These are phyloP conservation scores for Protoeuglena noctilucae DNA, from an alignment of 139 green algal genomes.

Conservation along the genomic window DNA sequence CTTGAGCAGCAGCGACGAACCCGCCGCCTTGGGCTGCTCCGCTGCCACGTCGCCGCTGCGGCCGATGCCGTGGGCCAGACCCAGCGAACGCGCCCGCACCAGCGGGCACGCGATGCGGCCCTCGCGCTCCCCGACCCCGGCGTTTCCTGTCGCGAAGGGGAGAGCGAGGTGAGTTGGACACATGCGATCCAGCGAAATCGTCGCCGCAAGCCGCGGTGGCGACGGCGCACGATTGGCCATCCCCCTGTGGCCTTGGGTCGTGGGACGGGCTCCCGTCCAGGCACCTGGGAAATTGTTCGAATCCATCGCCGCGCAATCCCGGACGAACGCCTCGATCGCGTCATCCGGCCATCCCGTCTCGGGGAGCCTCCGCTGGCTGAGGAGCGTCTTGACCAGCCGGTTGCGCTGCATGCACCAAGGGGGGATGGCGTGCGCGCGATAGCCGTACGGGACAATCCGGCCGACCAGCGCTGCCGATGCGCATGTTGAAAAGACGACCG, in stretches of 20 bases:
- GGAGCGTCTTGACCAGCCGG: too few relatives aligned
- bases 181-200: not conserved
- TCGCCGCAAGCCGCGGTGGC: not conserved
- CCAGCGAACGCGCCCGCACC: constrained; percentile 53
- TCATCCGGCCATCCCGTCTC: constrained; percentile 64
- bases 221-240: not conserved
- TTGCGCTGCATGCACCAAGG: too few relatives aligned
- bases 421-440: too few relatives aligned
- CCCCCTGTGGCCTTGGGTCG: too few relatives aligned
- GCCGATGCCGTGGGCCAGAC: constrained; percentile 82
- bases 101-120: constrained; percentile 55
- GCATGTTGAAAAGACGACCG: too few relatives aligned
- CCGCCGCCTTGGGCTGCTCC: constrained; percentile 85
- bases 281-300: constrained; percentile 77
- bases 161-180: not conserved
- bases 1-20: constrained; percentile 67
- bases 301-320: constrained; percentile 84
- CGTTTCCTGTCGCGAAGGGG: constrained; percentile 24
- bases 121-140: constrained; percentile 87
- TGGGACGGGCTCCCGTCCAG: too few relatives aligned
- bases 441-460: too few relatives aligned
- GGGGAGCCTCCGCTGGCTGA: constrained; percentile 54
- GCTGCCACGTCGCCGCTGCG: constrained; percentile 74
- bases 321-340: constrained; percentile 69
- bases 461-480: too few relatives aligned